phyloP scores from a whole-genome alignment of 2,329 filamentous ascomycete genomes.

The Ophiocordyceps camponoti-rufipedis region DNA sequence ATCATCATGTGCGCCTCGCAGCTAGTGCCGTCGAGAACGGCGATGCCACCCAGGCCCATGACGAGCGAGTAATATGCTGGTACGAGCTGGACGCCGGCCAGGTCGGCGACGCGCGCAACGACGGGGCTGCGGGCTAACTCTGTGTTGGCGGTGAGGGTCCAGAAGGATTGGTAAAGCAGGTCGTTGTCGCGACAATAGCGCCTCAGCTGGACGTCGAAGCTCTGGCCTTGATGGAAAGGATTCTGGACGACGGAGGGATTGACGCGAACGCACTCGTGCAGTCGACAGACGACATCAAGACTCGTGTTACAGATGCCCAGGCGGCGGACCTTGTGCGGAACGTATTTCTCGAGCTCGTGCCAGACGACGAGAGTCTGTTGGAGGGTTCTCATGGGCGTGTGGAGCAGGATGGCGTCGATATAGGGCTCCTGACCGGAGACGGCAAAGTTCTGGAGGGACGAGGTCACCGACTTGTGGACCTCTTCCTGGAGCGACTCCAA shows the following conservation, averaged over 20 bases:
- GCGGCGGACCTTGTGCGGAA: slow-evolving; percentile 43
- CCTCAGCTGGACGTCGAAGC: slow-evolving; percentile 42
- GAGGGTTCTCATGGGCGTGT: slow-evolving; percentile 32
- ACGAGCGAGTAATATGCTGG: slow-evolving; percentile 29
- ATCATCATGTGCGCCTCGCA: slow-evolving; percentile 27
- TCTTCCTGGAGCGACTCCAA: slow-evolving; percentile 40
- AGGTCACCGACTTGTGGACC: slow-evolving; percentile 46
- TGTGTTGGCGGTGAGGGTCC: slow-evolving; percentile 31
- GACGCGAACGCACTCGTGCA: slow-evolving; percentile 25
- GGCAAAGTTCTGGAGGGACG: slow-evolving; percentile 47
- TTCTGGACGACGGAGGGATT: slow-evolving; percentile 53
- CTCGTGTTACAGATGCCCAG: slow-evolving; percentile 63
- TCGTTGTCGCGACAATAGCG: slow-evolving; percentile 22
- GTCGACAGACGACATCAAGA: slow-evolving; percentile 32
- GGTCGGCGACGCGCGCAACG: slow-evolving; percentile 29
- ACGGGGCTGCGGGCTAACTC: slow-evolving; percentile 20
- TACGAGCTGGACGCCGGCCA: slow-evolving; percentile 16
- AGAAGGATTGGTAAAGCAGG: slow-evolving; percentile 34
- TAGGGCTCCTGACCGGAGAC: slow-evolving; percentile 20
- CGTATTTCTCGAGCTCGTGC: slow-evolving; percentile 45
- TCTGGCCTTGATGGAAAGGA: slow-evolving; percentile 43
- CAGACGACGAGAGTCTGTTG: slow-evolving; percentile 43
- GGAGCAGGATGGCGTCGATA: slow-evolving; percentile 60
- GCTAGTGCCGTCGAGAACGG: slow-evolving; percentile 28
- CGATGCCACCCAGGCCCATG: slow-evolving; percentile 23